Base-by-base conservation (phyloP, 2,329 filamentous ascomycete species). In the Sclerotinia sclerotiorum region DNA sequence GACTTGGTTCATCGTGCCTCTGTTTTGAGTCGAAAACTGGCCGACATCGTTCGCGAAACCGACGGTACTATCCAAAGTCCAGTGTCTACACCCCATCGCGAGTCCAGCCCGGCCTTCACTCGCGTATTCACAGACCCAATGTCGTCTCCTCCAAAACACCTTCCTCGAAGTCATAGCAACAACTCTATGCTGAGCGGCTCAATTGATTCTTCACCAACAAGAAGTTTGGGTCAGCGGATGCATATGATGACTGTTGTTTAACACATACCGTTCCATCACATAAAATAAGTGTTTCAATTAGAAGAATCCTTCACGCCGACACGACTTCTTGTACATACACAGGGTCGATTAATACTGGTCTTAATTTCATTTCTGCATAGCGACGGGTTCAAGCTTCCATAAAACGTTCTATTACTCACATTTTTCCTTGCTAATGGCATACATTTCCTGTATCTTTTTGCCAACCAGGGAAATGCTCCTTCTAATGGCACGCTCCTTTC, bases 71-170 rank as follows among this genome's bases (percentile, higher is more conserved):
- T 84, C 0, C 82, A 84, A 70, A 88, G 84, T 73, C 86, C 87
- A 2, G 81, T 80, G 11, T 82, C 84, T 3, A 80, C 79, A 52
- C 81, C 81, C 35, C 80, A 82, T 24, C 79, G 80, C 48, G 85
- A 88, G 64, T 87, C 85, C 3, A 89, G 87, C 73, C 88, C 88
- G n/a, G 87, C 88, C 0, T 90, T 90, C 71, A 90, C 87, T 3
- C 81, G 85, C 32, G 86, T 90, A 49, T 90, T 90, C 73, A 86
- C 87, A 13, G 86, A 89, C 56, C 87, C 87, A 0, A 82, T 82
- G 51, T 81, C 84, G 57, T 88, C 58, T 35, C 84, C 86, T 5
- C 81, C 85, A 29, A 82, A 82, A 72, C 81, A 83, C 69, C 75
- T 83, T 11, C 80, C 81, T 39, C 83, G 84, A 72, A 86, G 81